Evolutionary conservation across 2,329 filamentous ascomycete genomes (phyloP).

Genomic region (Aspergillus novofumigatus): DNA sequence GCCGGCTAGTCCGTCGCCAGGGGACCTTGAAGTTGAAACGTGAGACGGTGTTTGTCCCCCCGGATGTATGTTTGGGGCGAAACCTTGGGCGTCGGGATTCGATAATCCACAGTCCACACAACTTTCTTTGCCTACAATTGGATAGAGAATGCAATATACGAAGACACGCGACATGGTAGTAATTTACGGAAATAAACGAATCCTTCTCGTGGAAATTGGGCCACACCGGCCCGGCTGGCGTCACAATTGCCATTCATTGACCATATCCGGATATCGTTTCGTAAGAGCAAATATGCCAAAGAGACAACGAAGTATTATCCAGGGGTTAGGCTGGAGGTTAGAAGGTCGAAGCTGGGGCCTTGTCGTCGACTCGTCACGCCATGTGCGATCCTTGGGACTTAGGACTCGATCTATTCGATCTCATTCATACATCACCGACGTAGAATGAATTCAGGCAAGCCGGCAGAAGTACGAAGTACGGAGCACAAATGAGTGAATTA

Average conservation of each 20-base stretch:
- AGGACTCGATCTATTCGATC: background rate
- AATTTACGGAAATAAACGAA: background rate
- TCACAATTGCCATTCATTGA: background rate
- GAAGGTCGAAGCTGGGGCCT: too few relatives aligned
- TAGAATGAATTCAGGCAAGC: slow-evolving; percentile 13
- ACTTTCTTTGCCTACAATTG: background rate
- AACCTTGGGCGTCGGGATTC: slow-evolving; percentile 12
- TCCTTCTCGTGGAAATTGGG: slow-evolving; percentile 1
- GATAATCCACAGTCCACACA: background rate
- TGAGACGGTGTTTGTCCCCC: slow-evolving; percentile 6
- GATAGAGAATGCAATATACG: too few relatives aligned
- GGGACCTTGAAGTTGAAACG: slow-evolving; percentile 9
- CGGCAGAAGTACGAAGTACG: slow-evolving; percentile 11
- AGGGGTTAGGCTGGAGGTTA: background rate
- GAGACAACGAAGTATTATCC: background rate
- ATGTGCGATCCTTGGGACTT: background rate
- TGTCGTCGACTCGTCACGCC: background rate
- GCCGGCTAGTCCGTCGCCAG: background rate
- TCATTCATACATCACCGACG: slow-evolving; percentile 1
- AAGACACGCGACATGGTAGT: background rate
- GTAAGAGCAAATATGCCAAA: slow-evolving; percentile 2
- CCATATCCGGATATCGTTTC: background rate
- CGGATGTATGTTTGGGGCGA: slow-evolving; percentile 12
- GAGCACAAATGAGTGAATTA: slow-evolving; percentile 2
- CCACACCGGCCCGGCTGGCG: background rate